A percentile compares a stretch with the other conserved stretches of the same genome.
Evolutionary conservation across 2,329 filamentous ascomycete species (phyloP).

Genomic region (Sporothrix variecibatus): DNA sequence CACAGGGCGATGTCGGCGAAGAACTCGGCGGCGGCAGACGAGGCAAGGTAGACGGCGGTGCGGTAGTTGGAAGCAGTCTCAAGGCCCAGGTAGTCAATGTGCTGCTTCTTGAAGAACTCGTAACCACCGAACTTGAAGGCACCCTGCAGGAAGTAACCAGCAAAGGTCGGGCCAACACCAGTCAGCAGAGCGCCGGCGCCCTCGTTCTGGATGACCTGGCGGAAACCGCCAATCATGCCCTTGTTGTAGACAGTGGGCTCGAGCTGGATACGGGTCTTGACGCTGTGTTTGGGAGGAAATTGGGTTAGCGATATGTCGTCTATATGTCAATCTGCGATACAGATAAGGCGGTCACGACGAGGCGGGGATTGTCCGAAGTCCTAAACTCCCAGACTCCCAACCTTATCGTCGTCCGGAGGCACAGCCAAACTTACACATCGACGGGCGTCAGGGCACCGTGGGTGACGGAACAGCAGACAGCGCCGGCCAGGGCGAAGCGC

Average conservation of each 20-base stretch:
- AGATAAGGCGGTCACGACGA: background rate
- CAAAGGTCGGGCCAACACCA: constrained; percentile 74
- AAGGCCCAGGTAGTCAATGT: constrained; percentile 71
- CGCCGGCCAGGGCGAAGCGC: constrained; percentile 94
- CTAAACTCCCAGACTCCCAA: background rate
- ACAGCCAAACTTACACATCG: constrained; percentile 86
- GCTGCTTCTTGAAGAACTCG: constrained; percentile 86
- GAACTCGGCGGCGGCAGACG: constrained; percentile 59
- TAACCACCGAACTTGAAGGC: constrained; percentile 88
- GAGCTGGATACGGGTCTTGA: constrained; percentile 86
- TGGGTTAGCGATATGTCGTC: background rate
- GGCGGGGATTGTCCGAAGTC: background rate
- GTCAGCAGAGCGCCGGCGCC: constrained; percentile 76
- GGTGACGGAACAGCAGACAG: constrained; percentile 96
- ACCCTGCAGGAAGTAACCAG: constrained; percentile 83
- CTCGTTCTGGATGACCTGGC: constrained; percentile 72
- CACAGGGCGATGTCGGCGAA: constrained; percentile 74
- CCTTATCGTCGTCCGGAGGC: background rate
- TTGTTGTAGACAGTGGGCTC: constrained; percentile 79
- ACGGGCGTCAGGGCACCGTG: constrained; percentile 96
- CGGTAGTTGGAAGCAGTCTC: constrained; percentile 71
- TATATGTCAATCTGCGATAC: background rate
- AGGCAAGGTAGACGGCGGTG: constrained; percentile 70
- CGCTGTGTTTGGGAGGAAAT: constrained; percentile 49
- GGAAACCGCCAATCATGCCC: constrained; percentile 76